Conservation (phyloP, 140 eudicot genomes). For the Flaveria floridana region DNA sequence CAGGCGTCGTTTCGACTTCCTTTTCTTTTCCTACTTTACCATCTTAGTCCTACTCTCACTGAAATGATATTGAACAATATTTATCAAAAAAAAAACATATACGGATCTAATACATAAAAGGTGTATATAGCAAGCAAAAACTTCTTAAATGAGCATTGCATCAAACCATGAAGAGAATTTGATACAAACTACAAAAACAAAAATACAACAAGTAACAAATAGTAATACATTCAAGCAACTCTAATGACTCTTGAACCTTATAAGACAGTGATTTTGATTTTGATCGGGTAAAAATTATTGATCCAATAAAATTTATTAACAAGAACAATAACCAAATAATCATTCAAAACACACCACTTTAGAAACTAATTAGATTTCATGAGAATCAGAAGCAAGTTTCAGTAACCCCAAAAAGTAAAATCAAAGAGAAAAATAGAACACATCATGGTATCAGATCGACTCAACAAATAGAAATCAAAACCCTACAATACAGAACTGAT, state of each 20-base stretch:
- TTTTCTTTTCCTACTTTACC: slow-evolving; percentile 15
- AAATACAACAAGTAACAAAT: not conserved
- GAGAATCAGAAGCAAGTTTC: slow-evolving; percentile 4
- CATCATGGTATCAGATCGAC: slow-evolving; percentile 21
- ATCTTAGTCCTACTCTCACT: not conserved
- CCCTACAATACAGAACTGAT: slow-evolving; percentile 35
- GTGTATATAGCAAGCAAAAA: not conserved
- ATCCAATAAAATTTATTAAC: not conserved
- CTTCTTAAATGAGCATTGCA: not conserved
- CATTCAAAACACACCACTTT: slow-evolving; percentile 1
- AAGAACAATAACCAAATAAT: not conserved
- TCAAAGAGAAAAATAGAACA: not conserved
- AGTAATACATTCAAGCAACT: slow-evolving; percentile 7
- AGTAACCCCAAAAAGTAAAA: not conserved
- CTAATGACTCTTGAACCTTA: not conserved
- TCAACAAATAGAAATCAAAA: slow-evolving; percentile 19
- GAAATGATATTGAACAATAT: not conserved
- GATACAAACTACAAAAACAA: slow-evolving; percentile 1
- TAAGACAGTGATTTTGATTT: not conserved
- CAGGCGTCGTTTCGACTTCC: not conserved
- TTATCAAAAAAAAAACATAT: not conserved
- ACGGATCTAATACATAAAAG: not conserved
- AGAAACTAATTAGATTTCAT: slow-evolving; percentile 12
- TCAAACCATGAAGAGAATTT: not conserved
- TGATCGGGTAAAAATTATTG: not conserved